These are phyloP conservation scores for Metschnikowia koreensis DNA, from an alignment of 805 yeast genomes.

Conservation along the genomic window DNA sequence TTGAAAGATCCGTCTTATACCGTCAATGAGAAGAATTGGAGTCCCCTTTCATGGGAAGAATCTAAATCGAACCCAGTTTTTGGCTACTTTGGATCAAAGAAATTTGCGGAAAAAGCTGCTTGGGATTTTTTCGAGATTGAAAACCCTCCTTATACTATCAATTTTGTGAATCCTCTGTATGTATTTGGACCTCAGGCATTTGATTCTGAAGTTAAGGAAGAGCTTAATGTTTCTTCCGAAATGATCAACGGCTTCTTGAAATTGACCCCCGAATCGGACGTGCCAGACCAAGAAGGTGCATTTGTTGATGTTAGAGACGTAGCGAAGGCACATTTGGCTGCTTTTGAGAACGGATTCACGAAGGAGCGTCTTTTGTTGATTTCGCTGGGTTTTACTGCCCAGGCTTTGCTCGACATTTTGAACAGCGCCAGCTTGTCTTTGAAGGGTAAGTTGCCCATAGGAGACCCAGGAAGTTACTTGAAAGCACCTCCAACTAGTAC, in stretches of 20 bases:
- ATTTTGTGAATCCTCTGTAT: conserved; percentile 22
- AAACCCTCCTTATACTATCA: conserved; percentile 38
- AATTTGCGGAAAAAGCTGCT: conserved; percentile 49
- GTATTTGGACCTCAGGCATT: conserved; percentile 26
- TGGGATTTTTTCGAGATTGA: conserved; percentile 25
- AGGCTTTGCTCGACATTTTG: conserved; percentile 34
- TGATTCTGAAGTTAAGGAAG: conserved; percentile 27
- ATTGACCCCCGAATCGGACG: conserved; percentile 17
- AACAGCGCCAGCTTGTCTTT: conserved; percentile 45
- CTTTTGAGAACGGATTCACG: conserved; percentile 17
- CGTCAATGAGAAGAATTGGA: conserved; percentile 18
- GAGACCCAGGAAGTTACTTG: conserved; percentile 29
- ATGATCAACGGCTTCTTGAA: conserved; percentile 42
- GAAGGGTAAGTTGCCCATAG: conserved; percentile 43
- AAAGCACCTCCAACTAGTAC: neutral
- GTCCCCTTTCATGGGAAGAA: conserved; percentile 19
- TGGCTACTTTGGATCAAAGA: conserved; percentile 55
- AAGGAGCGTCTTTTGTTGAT: conserved; percentile 19
- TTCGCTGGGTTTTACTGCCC: conserved; percentile 30
- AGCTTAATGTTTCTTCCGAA: conserved; percentile 33
- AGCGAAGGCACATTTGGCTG: conserved; percentile 13
- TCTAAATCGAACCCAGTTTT: conserved; percentile 30
- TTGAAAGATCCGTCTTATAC: conserved; percentile 10
- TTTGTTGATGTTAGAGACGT: conserved; percentile 45
- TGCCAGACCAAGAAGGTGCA: conserved; percentile 25